Evolutionary conservation across 495 filamentous ascomycete species (phyloP).

Genomic region (Neurospora sp.): DNA sequence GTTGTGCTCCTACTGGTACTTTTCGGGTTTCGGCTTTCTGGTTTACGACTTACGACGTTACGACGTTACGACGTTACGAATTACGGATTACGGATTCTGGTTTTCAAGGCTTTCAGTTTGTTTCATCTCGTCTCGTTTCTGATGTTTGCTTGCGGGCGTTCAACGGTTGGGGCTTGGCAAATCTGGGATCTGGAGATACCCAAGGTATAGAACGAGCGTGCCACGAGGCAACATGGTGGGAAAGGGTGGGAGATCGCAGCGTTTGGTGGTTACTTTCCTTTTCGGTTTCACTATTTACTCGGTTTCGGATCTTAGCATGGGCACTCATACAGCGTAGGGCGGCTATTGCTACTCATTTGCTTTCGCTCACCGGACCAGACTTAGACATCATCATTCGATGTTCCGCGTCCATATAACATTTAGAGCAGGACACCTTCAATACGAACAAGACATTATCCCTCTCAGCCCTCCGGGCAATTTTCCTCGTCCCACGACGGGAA

Average conservation of each 20-base stretch:
- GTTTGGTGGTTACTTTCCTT: background rate
- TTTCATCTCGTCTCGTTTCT: background rate
- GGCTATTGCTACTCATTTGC: background rate
- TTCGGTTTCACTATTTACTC: background rate
- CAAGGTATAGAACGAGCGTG: background rate
- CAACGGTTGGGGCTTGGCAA: background rate
- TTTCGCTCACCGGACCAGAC: background rate
- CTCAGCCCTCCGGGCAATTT: background rate
- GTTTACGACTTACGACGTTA: background rate
- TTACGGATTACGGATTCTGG: background rate
- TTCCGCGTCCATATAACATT: background rate
- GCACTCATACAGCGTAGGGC: background rate
- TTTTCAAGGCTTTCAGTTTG: background rate
- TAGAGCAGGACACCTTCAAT: background rate
- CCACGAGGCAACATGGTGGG: background rate
- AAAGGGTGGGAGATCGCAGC: background rate
- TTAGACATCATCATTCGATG: background rate
- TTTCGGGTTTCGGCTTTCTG: background rate
- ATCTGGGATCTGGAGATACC: background rate
- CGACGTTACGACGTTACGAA: background rate
- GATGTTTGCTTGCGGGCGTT: background rate
- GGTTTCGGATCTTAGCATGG: background rate
- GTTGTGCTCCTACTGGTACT: background rate
- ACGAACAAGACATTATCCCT: background rate
- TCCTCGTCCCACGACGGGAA: background rate